Base-by-base conservation (phyloP, 1,284 basidiomycete species). In the Ganoderma lucidum region DNA sequence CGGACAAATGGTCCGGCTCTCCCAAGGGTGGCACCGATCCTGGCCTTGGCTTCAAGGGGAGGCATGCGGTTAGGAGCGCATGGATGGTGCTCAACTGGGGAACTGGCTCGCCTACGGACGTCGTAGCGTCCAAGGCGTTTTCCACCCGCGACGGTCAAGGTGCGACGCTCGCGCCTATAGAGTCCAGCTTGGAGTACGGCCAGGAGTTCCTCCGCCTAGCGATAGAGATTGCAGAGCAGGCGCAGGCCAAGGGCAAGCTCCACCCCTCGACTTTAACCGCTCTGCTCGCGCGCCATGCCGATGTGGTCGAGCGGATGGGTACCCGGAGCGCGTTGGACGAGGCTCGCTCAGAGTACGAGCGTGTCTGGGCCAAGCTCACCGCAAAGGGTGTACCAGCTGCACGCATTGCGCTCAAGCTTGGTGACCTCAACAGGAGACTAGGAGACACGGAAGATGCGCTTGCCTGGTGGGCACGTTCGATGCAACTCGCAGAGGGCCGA, bases 81-180 rank as follows among this genome's bases (percentile, higher is more conserved):
- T 96, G 93, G 93, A 90, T 93, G 80, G 88, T 89, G 5, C 87
- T 90, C 73, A 84, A 92, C 74, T 93, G 91, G 90, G 91, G 90
- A 8, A 84, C 86, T 10, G 90, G 89, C 9, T 81, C 83, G 17
- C 78, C 74, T 32, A 78, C 79, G 12, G 80, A 79, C 61, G 80
- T 83, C 42, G 79, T 85, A 48, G 78, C 79, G 35, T 80, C 85
- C 23, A 81, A 81, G 65, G 77, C 82, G 28, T 77, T 80, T 61
- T 79, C 79, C 30, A 80, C 79, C 30, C 79, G 78, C 41, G 80
- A 81, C 19, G 76, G 80, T 15, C 73, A 77, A n/a, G 80, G 81
- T 28, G 77, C 79, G 41, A 80, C 80, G 15, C 77, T 87, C 68
- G 82, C 82, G 62, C 80, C 85, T 68, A 78, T 90, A 53, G 86